Base-by-base conservation (phyloP, 129 eudicot species). In the Centaurea solstitialis region DNA sequence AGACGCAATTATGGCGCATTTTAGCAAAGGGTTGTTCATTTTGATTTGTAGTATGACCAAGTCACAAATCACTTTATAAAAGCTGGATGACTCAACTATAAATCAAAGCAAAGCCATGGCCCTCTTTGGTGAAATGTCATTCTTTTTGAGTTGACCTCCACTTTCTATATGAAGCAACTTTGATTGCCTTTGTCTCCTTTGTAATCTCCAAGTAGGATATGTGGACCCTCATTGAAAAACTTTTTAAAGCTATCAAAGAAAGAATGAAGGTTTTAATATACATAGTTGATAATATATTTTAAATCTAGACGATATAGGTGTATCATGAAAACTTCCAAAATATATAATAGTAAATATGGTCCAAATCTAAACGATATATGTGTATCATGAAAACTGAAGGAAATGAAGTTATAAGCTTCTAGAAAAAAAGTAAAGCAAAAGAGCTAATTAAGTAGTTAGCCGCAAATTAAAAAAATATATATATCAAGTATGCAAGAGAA, bases 121-220 rank as follows among this genome's bases (percentile, higher is more conserved):
- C 72, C 30, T 5, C 70, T 28, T 61, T 39, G 65, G 40, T 59
- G 28, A 72, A 61, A 80, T 80, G 73, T 37, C 77, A 9, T 79
- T 57, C 24, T 72, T 11, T 30, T 61, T 73, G 68, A 74, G 59
- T 38, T 72, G 74, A 73, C 79, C 73, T 80, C 84, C 79, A 64
- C 84, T 81, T 65, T 65, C 62, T n/a, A n/a, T n/a, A n/a, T n/a
- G n/a, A n/a, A n/a, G n/a, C n/a, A n/a, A n/a, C n/a, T n/a, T n/a
- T n/a, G n/a, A n/a, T n/a, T n/a, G n/a, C n/a, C n/a, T n/a, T n/a
- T n/a, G n/a, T n/a, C n/a, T n/a, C n/a, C n/a, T n/a, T n/a, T n/a
- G n/a, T n/a, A n/a, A n/a, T n/a, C n/a, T n/a, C n/a, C n/a, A n/a
- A n/a, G n/a, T n/a, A 26, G 30, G 30, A 26, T 65, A 39, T n/a